phyloP scores from a whole-genome alignment of 202 grass and related monocot species.

The Schoenoplectus tabernaemontani region DNA sequence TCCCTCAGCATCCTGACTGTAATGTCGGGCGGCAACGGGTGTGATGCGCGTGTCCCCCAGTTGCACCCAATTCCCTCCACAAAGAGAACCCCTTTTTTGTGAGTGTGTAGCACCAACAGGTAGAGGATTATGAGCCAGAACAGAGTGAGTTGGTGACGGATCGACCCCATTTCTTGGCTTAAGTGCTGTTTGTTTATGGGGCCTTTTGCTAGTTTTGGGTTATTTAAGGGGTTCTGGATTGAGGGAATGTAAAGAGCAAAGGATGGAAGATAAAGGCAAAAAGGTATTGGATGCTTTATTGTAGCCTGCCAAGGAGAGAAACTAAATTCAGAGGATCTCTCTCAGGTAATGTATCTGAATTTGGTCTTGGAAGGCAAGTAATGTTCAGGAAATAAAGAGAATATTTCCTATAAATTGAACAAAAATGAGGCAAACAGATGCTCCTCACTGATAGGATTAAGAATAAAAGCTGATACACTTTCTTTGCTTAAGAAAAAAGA shows the following conservation, averaged over 20 bases:
- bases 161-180: constrained; percentile 18
- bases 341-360: constrained; percentile 16
- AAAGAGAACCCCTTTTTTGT: constrained; percentile 17
- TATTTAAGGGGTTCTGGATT: not conserved
- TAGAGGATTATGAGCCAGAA: constrained; percentile 25
- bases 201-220: constrained; percentile 3
- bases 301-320: constrained; percentile 1
- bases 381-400: not conserved
- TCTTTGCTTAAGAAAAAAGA: not conserved
- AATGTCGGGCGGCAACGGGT: constrained; percentile 48
- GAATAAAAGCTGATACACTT: not conserved
- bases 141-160: not conserved
- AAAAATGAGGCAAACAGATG: not conserved
- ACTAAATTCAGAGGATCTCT: not conserved
- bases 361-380: constrained; percentile 26
- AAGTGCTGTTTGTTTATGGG: not conserved
- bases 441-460: not conserved
- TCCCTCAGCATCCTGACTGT: constrained; percentile 49
- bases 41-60: constrained; percentile 56
- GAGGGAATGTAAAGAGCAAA: constrained; percentile 1
- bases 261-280: constrained; percentile 6
- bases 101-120: constrained; percentile 20
- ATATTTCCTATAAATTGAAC: not conserved
- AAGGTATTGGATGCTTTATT: constrained; percentile 21
- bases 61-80: constrained; percentile 48